Base-by-base conservation (phyloP, 2,329 filamentous ascomycete genomes). In the Epichloe gansuensis region DNA sequence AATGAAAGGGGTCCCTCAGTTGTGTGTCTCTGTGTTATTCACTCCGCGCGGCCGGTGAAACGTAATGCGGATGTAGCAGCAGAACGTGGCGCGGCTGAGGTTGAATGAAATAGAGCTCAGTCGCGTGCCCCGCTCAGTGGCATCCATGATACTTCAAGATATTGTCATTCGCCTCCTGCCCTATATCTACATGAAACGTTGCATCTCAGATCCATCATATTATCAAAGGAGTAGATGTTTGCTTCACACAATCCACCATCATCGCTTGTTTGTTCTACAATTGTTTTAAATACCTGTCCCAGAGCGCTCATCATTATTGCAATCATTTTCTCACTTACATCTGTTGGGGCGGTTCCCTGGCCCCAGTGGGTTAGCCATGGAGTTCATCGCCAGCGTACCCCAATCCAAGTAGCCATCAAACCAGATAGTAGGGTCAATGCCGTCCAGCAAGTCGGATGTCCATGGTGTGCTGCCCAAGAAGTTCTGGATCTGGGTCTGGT, bases 391-490 rank as follows among this genome's bases (percentile, higher is more conserved):
- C 0, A 67, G 57, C 0, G 65, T 58, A 1, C 63, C 62, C 67
- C 67, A 69, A 15, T 69, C 67, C 2, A 67, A 43, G 37, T 67
- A 65, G 0, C 65, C 65, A 25, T 69, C 67, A 39, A 67, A 66
- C 64, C 64, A 69, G 3, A 67, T 49, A 0, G 60, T 64, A 0
- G 67, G 66, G 5, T 69, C 66, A 1, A 68, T 57, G 0, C 65
- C 66, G 1, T 67, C 64, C 0, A 69, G 50, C 51, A 66, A 48
- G 13, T 68, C 65, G 1, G 57, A 62, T 4, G 59, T 61, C 66
- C 65, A 69, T 0, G 61, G 61, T 2, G 59, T 62, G 5, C 58
- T 62, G 0, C 55, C 54, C 17, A 62, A 58, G 53, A 62, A 62
- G 8, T 63, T 65, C 3, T 61, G 50, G 23, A 60, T 57, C 3